Conservation (phyloP, 176 grass and related monocot species). For the Metroxylon sagu region DNA sequence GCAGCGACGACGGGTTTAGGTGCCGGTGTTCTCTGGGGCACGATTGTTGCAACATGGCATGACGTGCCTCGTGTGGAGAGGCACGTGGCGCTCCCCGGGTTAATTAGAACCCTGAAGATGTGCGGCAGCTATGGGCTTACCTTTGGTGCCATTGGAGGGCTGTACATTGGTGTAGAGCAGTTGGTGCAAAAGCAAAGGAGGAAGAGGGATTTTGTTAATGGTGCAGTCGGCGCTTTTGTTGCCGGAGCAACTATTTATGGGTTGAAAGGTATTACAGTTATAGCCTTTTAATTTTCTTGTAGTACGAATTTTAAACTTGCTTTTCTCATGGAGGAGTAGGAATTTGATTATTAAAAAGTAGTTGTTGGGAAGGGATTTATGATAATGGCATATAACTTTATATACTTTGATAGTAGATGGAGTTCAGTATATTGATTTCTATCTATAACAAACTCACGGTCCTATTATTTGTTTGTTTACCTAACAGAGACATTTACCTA, state of each 20-base stretch:
- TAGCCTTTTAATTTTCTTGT: too few species aligned
- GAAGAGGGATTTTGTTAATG: conserved; percentile 85
- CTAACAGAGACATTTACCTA: too few species aligned
- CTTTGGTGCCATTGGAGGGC: conserved; percentile 78
- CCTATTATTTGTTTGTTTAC: too few species aligned
- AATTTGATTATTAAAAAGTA: too few species aligned
- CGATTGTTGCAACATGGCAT: conserved; percentile 86
- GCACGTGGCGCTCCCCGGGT: conserved; percentile 76
- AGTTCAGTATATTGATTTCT: too few species aligned
- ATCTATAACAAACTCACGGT: too few species aligned
- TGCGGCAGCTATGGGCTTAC: conserved; percentile 80
- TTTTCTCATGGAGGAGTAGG: too few species aligned
- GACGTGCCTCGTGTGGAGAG: conserved; percentile 97
- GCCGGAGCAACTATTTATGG: conserved; percentile 80
- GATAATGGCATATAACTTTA: too few species aligned
- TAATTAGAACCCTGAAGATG: conserved; percentile 90
- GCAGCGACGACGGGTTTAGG: conserved; percentile 58
- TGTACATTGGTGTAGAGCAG: conserved; percentile 91
- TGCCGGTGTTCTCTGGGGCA: conserved; percentile 77
- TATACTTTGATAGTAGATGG: too few species aligned
- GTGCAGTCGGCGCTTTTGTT: conserved; percentile 74
- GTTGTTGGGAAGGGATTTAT: too few species aligned
- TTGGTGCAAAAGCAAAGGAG: conserved; percentile 72
- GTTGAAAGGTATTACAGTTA: conserved; percentile 47
- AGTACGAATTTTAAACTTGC: too few species aligned